phyloP scores from a whole-genome alignment of 2,329 filamentous ascomycete genomes.

The Chaetomium sp. region DNA sequence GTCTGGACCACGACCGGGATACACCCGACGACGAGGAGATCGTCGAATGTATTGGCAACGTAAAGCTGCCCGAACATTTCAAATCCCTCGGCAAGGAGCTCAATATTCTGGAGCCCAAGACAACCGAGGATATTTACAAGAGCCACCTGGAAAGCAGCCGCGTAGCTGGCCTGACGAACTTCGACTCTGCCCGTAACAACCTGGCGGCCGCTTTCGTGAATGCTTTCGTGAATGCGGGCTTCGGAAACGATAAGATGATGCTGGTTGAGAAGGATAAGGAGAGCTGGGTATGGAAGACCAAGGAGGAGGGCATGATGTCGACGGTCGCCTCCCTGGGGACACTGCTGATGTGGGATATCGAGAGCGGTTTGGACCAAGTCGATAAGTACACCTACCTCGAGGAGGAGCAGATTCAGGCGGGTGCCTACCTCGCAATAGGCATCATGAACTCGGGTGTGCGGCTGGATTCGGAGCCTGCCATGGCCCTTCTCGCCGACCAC shows the following conservation, averaged over 20 bases:
- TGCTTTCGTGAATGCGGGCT: constrained; percentile 94
- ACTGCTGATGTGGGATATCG: constrained; percentile 89
- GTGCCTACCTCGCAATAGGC: constrained; percentile 88
- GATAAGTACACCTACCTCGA: constrained; percentile 88
- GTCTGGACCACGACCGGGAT: constrained; percentile 66
- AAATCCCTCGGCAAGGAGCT: constrained; percentile 92
- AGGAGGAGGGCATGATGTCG: constrained; percentile 96
- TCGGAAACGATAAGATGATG: constrained; percentile 97
- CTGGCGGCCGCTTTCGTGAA: constrained; percentile 96
- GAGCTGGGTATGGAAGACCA: constrained; percentile 99
- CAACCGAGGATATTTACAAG: constrained; percentile 98
- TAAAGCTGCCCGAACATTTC: constrained; percentile 87
- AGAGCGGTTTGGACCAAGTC: constrained; percentile 87
- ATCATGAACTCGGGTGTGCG: constrained; percentile 94
- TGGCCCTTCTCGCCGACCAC: constrained; percentile 80
- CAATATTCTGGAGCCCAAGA: constrained; percentile 95
- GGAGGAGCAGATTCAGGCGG: constrained; percentile 83
- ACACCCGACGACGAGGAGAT: constrained; percentile 72
- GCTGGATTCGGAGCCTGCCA: constrained; percentile 83
- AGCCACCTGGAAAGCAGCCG: constrained; percentile 95
- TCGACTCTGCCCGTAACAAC: constrained; percentile 94
- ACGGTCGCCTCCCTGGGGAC: constrained; percentile 93
- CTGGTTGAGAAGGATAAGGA: constrained; percentile 84
- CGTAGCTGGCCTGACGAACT: constrained; percentile 88
- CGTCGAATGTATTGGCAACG: constrained; percentile 82